phyloP scores from a whole-genome alignment of 208 protist genomes.

The Entamoeba invadens region DNA sequence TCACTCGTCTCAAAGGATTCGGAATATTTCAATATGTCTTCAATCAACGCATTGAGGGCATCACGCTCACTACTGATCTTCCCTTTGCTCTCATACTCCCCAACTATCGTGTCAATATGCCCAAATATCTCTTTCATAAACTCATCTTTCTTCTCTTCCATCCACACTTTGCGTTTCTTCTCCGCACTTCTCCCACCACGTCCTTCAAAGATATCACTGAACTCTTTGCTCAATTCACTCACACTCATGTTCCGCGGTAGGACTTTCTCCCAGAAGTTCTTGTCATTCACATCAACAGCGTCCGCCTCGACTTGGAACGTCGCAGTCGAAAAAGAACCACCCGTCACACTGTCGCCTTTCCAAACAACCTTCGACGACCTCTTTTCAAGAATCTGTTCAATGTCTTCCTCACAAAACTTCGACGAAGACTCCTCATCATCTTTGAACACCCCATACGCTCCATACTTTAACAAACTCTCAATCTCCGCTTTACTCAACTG shows the following conservation, averaged over 20 bases:
- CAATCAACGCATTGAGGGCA: not conserved
- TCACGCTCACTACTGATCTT: not conserved
- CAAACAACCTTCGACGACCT: not conserved
- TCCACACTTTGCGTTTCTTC: not conserved
- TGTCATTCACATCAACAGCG: not conserved
- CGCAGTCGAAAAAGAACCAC: not conserved
- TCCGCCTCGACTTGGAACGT: not conserved
- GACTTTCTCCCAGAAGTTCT: not conserved
- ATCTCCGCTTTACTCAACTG: not conserved
- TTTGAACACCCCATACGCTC: not conserved
- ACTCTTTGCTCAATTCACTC: not conserved
- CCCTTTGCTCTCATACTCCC: not conserved
- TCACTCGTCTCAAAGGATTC: not conserved
- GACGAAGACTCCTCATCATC: not conserved
- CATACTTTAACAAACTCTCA: not conserved
- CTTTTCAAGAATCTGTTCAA: not conserved
- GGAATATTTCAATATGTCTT: not conserved
- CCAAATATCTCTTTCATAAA: not conserved
- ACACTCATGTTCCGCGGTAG: not conserved
- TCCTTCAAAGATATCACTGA: not conserved
- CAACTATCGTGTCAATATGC: not conserved
- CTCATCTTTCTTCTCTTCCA: not conserved
- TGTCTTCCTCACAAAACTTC: conserved; percentile 11
- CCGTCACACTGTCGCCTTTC: not conserved
- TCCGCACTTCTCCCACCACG: not conserved